Percentiles rank a stretch among this genome's conserved stretches.
Conservation (phyloP, 176 grass and related monocot genomes). For the Eleusine coracana region DNA sequence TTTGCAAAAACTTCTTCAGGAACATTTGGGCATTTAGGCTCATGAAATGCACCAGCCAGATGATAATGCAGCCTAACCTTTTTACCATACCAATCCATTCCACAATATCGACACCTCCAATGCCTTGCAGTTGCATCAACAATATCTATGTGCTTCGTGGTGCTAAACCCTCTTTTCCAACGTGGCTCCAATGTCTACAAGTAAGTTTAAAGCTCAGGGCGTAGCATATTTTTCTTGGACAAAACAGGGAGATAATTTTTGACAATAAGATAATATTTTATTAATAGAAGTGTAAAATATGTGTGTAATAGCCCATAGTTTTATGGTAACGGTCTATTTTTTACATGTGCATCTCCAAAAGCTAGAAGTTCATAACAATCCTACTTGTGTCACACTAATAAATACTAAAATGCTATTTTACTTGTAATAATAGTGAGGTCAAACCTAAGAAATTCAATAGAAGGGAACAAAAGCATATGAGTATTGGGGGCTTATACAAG, state of each 20-base stretch:
- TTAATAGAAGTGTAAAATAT: slow-evolving; percentile 17
- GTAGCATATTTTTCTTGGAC: background rate
- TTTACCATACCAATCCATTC: slow-evolving; percentile 51
- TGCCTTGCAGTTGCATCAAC: slow-evolving; percentile 45
- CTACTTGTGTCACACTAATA: background rate
- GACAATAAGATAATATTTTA: background rate
- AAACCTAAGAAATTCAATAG: background rate
- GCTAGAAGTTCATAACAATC: background rate
- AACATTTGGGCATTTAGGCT: slow-evolving; percentile 48
- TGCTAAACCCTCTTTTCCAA: slow-evolving; percentile 40
- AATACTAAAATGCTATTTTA: background rate
- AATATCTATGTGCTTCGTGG: slow-evolving; percentile 50
- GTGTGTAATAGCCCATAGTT: background rate
- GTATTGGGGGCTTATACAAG: background rate
- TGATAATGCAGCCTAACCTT: slow-evolving; percentile 44
- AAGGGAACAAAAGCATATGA: background rate
- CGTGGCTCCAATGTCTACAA: slow-evolving; percentile 36
- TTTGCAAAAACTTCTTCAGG: slow-evolving; percentile 43
- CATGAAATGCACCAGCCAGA: slow-evolving; percentile 45
- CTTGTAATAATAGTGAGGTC: background rate
- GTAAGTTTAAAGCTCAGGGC: slow-evolving; percentile 29
- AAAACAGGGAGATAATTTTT: slow-evolving; percentile 15
- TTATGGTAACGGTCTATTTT: background rate
- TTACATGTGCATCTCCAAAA: background rate
- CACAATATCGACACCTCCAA: slow-evolving; percentile 57